Evolutionary conservation across 2,329 filamentous ascomycete genomes (phyloP).

Genomic region (Exophiala viscosa): DNA sequence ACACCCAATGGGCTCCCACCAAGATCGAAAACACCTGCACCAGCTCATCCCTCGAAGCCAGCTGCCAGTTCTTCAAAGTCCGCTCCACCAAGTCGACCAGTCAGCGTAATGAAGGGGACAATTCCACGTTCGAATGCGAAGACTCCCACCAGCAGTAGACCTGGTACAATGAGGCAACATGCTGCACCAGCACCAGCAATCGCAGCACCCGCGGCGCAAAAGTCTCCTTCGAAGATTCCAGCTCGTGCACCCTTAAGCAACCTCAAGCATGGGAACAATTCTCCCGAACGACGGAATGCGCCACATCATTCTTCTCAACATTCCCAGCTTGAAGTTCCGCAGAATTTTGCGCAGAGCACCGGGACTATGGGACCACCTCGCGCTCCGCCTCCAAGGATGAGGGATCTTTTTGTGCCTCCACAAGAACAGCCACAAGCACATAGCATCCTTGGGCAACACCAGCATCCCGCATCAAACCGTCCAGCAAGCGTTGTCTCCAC

Average conservation of each 20-base stretch:
- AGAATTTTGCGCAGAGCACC: constrained; percentile 30
- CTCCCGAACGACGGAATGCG: constrained; percentile 65
- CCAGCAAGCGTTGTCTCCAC: constrained; percentile 49
- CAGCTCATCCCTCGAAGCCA: constrained; percentile 23
- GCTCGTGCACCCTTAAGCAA: constrained; percentile 45
- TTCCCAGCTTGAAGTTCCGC: constrained; percentile 11
- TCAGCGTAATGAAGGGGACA: constrained; percentile 39
- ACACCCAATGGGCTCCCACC: constrained; percentile 65
- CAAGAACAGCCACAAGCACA: constrained; percentile 33
- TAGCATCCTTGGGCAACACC: constrained; percentile 31
- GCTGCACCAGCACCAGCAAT: constrained; percentile 22
- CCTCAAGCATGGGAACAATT: constrained; percentile 61
- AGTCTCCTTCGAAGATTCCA: constrained; percentile 49
- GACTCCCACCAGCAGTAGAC: constrained; percentile 43
- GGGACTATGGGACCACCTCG: constrained; percentile 55
- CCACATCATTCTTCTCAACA: constrained; percentile 35
- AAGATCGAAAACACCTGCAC: constrained; percentile 46
- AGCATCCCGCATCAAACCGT: constrained; percentile 38
- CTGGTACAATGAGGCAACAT: constrained; percentile 38
- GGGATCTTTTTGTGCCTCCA: constrained; percentile 65
- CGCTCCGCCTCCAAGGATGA: constrained; percentile 86
- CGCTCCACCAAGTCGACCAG: constrained; percentile 29
- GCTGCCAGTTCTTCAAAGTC: constrained; percentile 13
- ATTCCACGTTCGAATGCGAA: constrained; percentile 45
- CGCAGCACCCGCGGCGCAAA: constrained; percentile 31